Base-by-base conservation (phyloP, 805 yeast genomes). In the Ogataea polymorpha region DNA sequence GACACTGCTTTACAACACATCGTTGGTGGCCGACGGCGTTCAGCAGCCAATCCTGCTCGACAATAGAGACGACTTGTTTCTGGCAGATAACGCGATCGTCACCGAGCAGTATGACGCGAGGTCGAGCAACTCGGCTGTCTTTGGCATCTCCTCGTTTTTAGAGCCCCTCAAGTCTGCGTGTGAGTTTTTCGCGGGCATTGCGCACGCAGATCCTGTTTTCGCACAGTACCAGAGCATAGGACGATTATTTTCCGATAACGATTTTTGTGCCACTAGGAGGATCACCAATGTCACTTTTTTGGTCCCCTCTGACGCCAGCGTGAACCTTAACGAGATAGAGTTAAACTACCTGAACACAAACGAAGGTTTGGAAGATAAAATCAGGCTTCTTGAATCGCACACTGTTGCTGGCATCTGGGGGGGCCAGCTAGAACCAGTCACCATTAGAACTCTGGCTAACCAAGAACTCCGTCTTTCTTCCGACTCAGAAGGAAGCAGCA, bases 111-210 rank as follows among this genome's bases (percentile, higher is more conserved):
- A 78, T 18, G 62, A 59, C 37, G 87, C 93, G 2, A 70, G 71
- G 37, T 75, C 78, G 32, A 86, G 81, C 51, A 70, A 78, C 50
- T 77, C 90, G 0, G 75, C 74, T 21, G 76, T 87, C 10, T 87
- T 84, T 44, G 88, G 85, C 1, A 67, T 84, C 2, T 77, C 76
- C 41, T 51, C 63, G 13, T 51, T 74, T 9, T 48, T 83, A 1
- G 65, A 68, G 52, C 23, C 63, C 62, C 53, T 63, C 63, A 35
- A 44, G 55, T 20, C 46, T 67, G 14, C 70, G 68, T 53, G 65
- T 34, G 67, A 66, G 3, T 52, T 71, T 9, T 45, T 77, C 7
- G 23, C 37, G 13, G 20, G 48, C n/a, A 39, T 46, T 4, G 32
- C 43, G 7, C 38, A 37, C 12, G 35, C 45, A 30, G 43, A 51